A percentile compares a stretch with the other conserved stretches of the same genome.
Evolutionary conservation across 768 basidiomycete genomes (phyloP).

Genomic region (Saitozyma sp.): DNA sequence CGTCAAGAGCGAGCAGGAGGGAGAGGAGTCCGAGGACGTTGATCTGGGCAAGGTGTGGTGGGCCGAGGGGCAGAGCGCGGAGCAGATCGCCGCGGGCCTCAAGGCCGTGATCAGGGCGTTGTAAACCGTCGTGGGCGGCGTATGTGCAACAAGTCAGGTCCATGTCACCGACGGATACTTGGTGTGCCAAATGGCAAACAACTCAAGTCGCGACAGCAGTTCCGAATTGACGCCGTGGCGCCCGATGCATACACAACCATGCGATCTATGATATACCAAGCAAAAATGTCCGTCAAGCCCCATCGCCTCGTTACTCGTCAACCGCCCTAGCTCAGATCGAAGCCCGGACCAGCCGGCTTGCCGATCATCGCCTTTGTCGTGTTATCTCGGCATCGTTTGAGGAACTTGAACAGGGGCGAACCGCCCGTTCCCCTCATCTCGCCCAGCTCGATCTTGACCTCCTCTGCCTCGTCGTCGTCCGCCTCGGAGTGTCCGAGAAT

Average conservation of each 20-base stretch:
- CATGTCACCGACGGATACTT: too few relatives aligned
- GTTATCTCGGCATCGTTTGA: constrained; percentile 88
- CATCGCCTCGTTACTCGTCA: too few relatives aligned
- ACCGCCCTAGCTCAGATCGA: constrained; percentile 24
- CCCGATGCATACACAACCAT: constrained; percentile 4
- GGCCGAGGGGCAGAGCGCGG: constrained; percentile 20
- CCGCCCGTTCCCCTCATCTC: constrained; percentile 84
- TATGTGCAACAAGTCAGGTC: too few relatives aligned
- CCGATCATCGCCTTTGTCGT: constrained; percentile 59
- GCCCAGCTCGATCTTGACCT: constrained; percentile 41
- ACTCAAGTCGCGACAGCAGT: constrained; percentile 11
- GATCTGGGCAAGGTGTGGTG: constrained; percentile 15
- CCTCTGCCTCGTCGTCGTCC: constrained; percentile 20
- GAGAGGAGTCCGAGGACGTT: background rate
- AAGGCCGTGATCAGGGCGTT: background rate
- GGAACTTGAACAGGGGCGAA: constrained; percentile 72
- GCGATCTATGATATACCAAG: background rate
- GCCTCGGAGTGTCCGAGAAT: constrained; percentile 27
- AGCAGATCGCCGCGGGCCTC: constrained; percentile 10
- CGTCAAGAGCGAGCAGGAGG: constrained; percentile 1
- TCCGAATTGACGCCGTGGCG: background rate
- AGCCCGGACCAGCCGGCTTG: constrained; percentile 21
- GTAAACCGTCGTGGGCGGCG: too few relatives aligned
- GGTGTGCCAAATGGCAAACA: too few relatives aligned
- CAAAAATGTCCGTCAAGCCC: too few relatives aligned